Evolutionary conservation across 768 basidiomycete genomes (phyloP).

Genomic region (Chiua virens): DNA sequence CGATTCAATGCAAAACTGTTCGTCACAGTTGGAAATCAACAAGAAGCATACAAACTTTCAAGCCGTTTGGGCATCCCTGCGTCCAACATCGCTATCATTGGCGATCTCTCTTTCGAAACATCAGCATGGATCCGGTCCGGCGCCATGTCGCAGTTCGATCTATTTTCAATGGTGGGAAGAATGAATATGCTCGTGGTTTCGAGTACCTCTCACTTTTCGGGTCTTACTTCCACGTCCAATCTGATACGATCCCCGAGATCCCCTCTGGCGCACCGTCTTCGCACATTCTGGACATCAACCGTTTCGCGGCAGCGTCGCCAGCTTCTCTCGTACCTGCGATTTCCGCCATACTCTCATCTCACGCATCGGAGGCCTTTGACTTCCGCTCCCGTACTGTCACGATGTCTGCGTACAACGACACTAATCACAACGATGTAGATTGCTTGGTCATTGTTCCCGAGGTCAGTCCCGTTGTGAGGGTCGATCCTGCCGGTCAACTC

Average conservation of each 20-base stretch:
- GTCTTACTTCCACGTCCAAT: slow-evolving; percentile 25
- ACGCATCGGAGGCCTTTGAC: slow-evolving; percentile 13
- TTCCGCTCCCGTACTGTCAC: slow-evolving; percentile 7
- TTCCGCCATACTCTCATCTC: slow-evolving; percentile 19
- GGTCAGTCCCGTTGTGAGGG: slow-evolving; percentile 3
- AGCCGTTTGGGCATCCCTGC: slow-evolving; percentile 6
- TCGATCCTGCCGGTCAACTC: slow-evolving; percentile 27
- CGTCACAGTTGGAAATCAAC: slow-evolving; percentile 17
- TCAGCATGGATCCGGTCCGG: slow-evolving; percentile 17
- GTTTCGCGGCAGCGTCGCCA: slow-evolving; percentile 20
- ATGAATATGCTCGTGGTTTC: slow-evolving; percentile 11
- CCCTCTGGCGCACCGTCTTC: slow-evolving; percentile 18
- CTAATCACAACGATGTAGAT: slow-evolving; percentile 2
- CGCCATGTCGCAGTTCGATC: slow-evolving; percentile 16
- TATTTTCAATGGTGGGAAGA: slow-evolving; percentile 25
- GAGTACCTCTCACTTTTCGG: slow-evolving; percentile 27
- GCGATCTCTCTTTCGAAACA: slow-evolving; percentile 6
- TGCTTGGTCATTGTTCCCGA: slow-evolving; percentile 21
- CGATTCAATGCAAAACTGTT: slow-evolving; percentile 20
- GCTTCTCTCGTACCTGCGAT: slow-evolving; percentile 17
- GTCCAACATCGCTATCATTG: slow-evolving; percentile 11
- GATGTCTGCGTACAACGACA: slow-evolving; percentile 9
- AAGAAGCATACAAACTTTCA: slow-evolving; percentile 17
- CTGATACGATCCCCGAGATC: slow-evolving; percentile 11
- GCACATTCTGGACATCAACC: slow-evolving; percentile 21